A percentile compares a stretch with the other conserved stretches of the same genome.
Conservation (phyloP, 2,329 filamentous ascomycete genomes). For the Raffaelea albimanens region DNA sequence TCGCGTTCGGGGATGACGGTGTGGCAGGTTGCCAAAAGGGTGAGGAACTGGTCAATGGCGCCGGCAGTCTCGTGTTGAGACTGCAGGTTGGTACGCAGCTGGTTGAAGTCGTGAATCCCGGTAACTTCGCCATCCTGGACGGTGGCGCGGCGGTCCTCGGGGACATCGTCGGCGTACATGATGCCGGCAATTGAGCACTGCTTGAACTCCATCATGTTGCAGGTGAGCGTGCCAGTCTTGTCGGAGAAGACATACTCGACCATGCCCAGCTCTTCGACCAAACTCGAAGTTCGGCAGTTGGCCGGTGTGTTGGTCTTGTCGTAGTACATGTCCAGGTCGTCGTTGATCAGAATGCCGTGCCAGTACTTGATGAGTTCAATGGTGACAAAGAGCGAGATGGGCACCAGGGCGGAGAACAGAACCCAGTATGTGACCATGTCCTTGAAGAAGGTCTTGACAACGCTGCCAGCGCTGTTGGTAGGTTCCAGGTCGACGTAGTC, state of each 20-base stretch:
- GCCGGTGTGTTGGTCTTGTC: slow-evolving; percentile 91
- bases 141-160: slow-evolving; percentile 78
- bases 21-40: slow-evolving; percentile 82
- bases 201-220: slow-evolving; percentile 97
- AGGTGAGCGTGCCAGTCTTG: slow-evolving; percentile 82
- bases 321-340: slow-evolving; percentile 96
- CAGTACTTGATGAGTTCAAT: slow-evolving; percentile 97
- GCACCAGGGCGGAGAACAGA: slow-evolving; percentile 89
- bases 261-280: slow-evolving; percentile 95
- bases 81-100: slow-evolving; percentile 59
- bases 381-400: slow-evolving; percentile 95
- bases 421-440: slow-evolving; percentile 99
- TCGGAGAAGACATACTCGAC: slow-evolving; percentile 98
- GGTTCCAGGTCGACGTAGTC: slow-evolving; percentile 61
- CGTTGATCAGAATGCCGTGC: slow-evolving; percentile 95
- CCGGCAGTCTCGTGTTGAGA: slow-evolving; percentile 37
- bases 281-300: slow-evolving; percentile 88
- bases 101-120: slow-evolving; percentile 77
- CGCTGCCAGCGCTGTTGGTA: slow-evolving; percentile 43
- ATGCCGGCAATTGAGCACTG: slow-evolving; percentile 89
- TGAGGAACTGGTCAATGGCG: slow-evolving; percentile 70
- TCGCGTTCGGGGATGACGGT: slow-evolving; percentile 91
- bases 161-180: slow-evolving; percentile 85
- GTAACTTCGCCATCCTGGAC: slow-evolving; percentile 68
- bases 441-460: slow-evolving; percentile 76